Evolutionary conservation across 345 rosid genomes (phyloP).

Genomic region (Trapa bicornis): DNA sequence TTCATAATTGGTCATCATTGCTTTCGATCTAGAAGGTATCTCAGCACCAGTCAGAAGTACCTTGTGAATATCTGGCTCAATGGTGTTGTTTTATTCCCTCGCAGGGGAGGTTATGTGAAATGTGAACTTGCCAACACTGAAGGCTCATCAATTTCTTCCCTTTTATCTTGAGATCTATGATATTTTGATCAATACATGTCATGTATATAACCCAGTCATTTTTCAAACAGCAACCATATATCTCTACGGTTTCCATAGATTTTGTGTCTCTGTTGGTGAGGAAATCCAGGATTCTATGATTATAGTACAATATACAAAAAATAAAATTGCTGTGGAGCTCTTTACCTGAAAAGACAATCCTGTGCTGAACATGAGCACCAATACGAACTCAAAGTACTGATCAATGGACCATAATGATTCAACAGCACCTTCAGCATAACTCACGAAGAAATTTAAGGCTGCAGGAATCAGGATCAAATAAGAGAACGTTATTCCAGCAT

Average conservation of each 20-base stretch:
- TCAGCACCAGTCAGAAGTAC: not conserved
- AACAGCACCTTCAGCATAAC: slow-evolving; percentile 89
- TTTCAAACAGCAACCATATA: too few relatives aligned
- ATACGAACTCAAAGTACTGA: slow-evolving; percentile 94
- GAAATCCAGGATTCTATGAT: not conserved
- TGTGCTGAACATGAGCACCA: slow-evolving; percentile 97
- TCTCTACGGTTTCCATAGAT: too few relatives aligned
- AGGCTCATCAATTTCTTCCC: too few relatives aligned
- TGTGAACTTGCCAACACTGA: too few relatives aligned
- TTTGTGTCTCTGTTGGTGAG: too few relatives aligned
- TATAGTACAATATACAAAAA: not conserved
- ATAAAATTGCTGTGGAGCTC: not conserved
- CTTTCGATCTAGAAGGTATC: not conserved
- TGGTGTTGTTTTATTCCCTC: not conserved
- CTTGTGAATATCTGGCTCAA: not conserved
- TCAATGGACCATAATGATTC: slow-evolving; percentile 98
- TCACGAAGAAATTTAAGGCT: slow-evolving; percentile 90
- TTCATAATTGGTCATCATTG: not conserved
- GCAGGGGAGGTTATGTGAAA: not conserved
- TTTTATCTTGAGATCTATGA: too few relatives aligned
- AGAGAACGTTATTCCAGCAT: slow-evolving; percentile 77
- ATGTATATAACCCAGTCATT: too few relatives aligned
- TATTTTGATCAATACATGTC: too few relatives aligned
- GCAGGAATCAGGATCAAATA: slow-evolving; percentile 84
- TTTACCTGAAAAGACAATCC: slow-evolving; percentile 93